Conservation (phyloP, 768 basidiomycete genomes). For the Amanita muscaria region DNA sequence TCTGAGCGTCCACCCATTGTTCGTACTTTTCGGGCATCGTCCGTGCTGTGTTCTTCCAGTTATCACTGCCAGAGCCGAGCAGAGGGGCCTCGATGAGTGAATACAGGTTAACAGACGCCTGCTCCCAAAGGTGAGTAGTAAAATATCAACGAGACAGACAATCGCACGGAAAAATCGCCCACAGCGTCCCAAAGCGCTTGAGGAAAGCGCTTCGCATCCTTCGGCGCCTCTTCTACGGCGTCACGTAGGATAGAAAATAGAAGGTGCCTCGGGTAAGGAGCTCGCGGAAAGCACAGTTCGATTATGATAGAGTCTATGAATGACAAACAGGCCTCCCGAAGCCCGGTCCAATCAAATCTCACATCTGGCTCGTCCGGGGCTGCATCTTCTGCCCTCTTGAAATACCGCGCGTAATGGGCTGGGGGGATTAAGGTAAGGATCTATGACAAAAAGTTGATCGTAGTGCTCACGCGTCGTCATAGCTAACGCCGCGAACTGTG, state of each 20-base stretch:
- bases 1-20: slow-evolving; percentile 61
- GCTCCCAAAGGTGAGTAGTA: background rate
- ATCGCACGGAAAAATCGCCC: slow-evolving; percentile 64
- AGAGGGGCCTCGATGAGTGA: slow-evolving; percentile 57
- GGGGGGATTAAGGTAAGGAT: slow-evolving; percentile 1
- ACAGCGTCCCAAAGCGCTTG: slow-evolving; percentile 76
- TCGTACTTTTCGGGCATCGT: slow-evolving; percentile 55
- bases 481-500: slow-evolving; percentile 59
- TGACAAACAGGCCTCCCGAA: slow-evolving; percentile 60
- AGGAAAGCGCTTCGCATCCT: slow-evolving; percentile 67
- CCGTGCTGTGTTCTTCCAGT: slow-evolving; percentile 41
- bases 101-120: slow-evolving; percentile 62
- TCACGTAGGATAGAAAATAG: slow-evolving; percentile 63
- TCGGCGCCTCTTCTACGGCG: slow-evolving; percentile 63
- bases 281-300: slow-evolving; percentile 70
- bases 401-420: slow-evolving; percentile 71
- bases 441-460: slow-evolving; percentile 1
- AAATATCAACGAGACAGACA: background rate
- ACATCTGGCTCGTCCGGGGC: slow-evolving; percentile 42
- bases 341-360: slow-evolving; percentile 55
- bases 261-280: slow-evolving; percentile 56
- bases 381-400: slow-evolving; percentile 36
- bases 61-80: slow-evolving; percentile 43
- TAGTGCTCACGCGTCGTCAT: slow-evolving; percentile 53
- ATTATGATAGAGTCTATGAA: slow-evolving; percentile 80